Evolutionary conservation across 106 monocot genomes (phyloP), one percentile per base, ranked within the genome.

Genomic region (Iris macrosiphon): DNA sequence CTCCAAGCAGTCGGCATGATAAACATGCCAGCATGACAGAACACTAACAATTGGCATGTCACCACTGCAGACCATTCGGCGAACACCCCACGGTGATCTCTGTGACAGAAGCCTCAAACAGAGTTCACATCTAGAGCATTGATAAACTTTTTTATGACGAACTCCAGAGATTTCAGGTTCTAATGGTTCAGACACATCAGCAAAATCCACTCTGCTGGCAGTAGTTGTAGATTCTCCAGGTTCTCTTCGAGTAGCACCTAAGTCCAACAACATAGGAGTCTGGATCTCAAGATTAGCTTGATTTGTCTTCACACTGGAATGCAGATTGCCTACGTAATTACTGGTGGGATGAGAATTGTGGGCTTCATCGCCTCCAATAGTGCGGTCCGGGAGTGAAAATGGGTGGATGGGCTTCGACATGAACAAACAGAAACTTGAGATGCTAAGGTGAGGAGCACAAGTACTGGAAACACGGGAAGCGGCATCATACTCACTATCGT

Each of bases 1-100:
- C 18, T 88, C 88, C 57, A 88, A 66, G 44, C 88, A 88, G 9
- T 88, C 88, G 3, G 72, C 82, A 60, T 88, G 88, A 38, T 63
- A 88, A 1, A 75, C 88, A 69, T 87, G 87, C 31, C 56, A 57
- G 40, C 87, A 87, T 28, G 81, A 49, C 3, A 87, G 64, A 57
- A 87, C 69, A 37, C 83, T 50, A 26, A 72, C 40, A 7, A 73
- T 52, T 1, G 88, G 88, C 75, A 83, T 70, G 39, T 88, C 87
- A 40, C 71, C 74, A 43, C 49, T 72, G 12, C 51, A 52, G 41
- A 88, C 56, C 53, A 87, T 81, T 26, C 62, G 60, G 20, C 60
- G 53, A 38, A 83, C 64, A 49, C 83, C 57, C 78, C 75, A 88
- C 11, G 88, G 88, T 18, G 88, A 88, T 73, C 64, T 72, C 52